These are phyloP conservation scores for Clarireedia homoeocarpa DNA, from an alignment of 2,329 filamentous ascomycete species.

Conservation along the genomic window DNA sequence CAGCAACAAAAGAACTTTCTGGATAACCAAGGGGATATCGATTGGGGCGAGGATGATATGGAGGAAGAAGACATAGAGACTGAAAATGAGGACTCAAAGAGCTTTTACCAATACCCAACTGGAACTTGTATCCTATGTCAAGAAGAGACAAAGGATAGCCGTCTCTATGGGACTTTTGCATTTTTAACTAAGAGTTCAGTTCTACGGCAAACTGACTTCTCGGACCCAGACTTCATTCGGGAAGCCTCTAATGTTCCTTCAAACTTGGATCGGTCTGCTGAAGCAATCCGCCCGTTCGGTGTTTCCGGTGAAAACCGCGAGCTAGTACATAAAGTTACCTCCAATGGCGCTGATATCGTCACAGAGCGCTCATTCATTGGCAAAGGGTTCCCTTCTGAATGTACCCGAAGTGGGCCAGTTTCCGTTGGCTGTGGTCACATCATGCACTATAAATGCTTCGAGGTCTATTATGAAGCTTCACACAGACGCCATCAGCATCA, in stretches of 20 bases:
- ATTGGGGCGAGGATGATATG: constrained; percentile 78
- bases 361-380: constrained; percentile 77
- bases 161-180: constrained; percentile 88
- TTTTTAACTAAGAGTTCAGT: constrained; percentile 81
- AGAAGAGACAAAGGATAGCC: constrained; percentile 85
- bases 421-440: constrained; percentile 93
- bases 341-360: constrained; percentile 61
- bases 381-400: constrained; percentile 72
- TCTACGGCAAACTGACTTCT: constrained; percentile 75
- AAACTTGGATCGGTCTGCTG: constrained; percentile 78
- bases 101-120: constrained; percentile 81
- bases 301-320: constrained; percentile 81
- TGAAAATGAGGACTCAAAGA: constrained; percentile 56
- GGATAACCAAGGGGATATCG: constrained; percentile 76
- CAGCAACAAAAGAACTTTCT: constrained; percentile 95
- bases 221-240: constrained; percentile 74
- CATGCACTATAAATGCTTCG: constrained; percentile 96
- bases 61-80: constrained; percentile 59
- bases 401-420: constrained; percentile 66
- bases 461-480: constrained; percentile 81
- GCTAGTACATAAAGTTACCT: constrained; percentile 66
- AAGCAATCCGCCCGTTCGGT: constrained; percentile 79
- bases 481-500: constrained; percentile 79
- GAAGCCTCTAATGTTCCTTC: constrained; percentile 73
- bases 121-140: constrained; percentile 95